Percentiles rank a stretch among this genome's conserved stretches.
Conservation (phyloP, 805 yeast genomes). For the Diddensiella santjacobensis region DNA sequence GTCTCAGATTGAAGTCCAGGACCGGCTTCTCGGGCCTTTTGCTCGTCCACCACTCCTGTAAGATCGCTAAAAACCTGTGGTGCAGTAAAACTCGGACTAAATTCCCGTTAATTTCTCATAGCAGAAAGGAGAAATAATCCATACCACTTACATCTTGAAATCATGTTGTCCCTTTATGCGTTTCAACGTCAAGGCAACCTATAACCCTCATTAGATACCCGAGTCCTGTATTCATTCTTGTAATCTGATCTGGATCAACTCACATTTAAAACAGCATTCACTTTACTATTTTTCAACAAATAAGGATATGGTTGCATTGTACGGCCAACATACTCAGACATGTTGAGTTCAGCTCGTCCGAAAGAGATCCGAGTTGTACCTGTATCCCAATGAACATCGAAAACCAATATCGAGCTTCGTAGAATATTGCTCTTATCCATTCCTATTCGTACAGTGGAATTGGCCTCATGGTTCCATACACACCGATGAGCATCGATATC, state of each 20-base stretch:
- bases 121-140: slow-evolving; percentile 12
- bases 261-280: slow-evolving; percentile 68
- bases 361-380: slow-evolving; percentile 43
- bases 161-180: slow-evolving; percentile 43
- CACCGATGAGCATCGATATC: slow-evolving; percentile 51
- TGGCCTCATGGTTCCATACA: slow-evolving; percentile 43
- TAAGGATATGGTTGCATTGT: slow-evolving; percentile 56
- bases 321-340: slow-evolving; percentile 64
- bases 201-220: not conserved
- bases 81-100: slow-evolving; percentile 32
- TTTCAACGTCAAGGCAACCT: slow-evolving; percentile 45
- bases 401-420: slow-evolving; percentile 35
- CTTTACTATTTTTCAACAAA: slow-evolving; percentile 69
- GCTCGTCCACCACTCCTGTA: slow-evolving; percentile 37
- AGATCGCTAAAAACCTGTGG: slow-evolving; percentile 49
- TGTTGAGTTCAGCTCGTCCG: slow-evolving; percentile 64
- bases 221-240: not conserved
- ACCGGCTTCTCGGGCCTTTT: slow-evolving; percentile 1
- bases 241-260: slow-evolving; percentile 26
- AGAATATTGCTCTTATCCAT: slow-evolving; percentile 36
- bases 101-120: no score
- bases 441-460: slow-evolving; percentile 40
- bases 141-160: slow-evolving; percentile 33
- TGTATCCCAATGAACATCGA: slow-evolving; percentile 46
- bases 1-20: not conserved